phyloP scores from a whole-genome alignment of 352 stramenopile species.

The Phytophthora cactorum region DNA sequence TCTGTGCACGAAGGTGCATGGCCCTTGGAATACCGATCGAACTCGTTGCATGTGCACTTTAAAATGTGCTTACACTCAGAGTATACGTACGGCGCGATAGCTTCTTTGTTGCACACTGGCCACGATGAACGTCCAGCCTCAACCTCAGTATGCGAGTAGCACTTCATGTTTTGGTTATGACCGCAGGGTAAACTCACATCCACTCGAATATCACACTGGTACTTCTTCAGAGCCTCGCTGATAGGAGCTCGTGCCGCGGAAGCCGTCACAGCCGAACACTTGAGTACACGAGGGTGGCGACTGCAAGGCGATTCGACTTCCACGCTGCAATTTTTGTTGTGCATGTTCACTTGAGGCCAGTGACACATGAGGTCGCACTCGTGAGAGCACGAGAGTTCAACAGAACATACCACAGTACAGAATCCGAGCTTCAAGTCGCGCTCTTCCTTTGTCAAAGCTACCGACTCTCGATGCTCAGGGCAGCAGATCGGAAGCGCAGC shows the following conservation, averaged over 20 bases:
- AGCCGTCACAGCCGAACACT: conserved; percentile 59
- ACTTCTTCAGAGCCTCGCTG: conserved; percentile 48
- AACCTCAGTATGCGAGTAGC: conserved; percentile 54
- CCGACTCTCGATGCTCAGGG: conserved; percentile 61
- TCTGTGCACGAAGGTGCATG: conserved; percentile 56
- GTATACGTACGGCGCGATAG: conserved; percentile 73
- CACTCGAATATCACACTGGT: conserved; percentile 63
- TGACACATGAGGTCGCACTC: conserved; percentile 75
- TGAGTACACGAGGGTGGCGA: conserved; percentile 54
- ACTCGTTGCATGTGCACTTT: conserved; percentile 72
- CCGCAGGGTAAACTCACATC: conserved; percentile 68
- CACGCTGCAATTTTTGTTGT: conserved; percentile 68
- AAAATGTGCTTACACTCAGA: conserved; percentile 71
- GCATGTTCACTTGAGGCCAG: conserved; percentile 55
- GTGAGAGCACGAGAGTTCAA: conserved; percentile 69
- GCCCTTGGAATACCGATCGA: conserved; percentile 52
- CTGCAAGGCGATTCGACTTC: conserved; percentile 70
- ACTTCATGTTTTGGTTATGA: conserved; percentile 62
- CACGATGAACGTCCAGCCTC: conserved; percentile 35
- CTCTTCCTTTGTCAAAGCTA: conserved; percentile 36
- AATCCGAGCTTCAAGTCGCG: conserved; percentile 75
- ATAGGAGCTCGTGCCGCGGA: conserved; percentile 30
- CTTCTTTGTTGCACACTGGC: conserved; percentile 62
- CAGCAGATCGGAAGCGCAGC: conserved; percentile 78
- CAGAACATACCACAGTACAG: conserved; percentile 72